Base-by-base conservation (phyloP, 176 grass and related monocot species). In the Cenchrus fungigraminus region DNA sequence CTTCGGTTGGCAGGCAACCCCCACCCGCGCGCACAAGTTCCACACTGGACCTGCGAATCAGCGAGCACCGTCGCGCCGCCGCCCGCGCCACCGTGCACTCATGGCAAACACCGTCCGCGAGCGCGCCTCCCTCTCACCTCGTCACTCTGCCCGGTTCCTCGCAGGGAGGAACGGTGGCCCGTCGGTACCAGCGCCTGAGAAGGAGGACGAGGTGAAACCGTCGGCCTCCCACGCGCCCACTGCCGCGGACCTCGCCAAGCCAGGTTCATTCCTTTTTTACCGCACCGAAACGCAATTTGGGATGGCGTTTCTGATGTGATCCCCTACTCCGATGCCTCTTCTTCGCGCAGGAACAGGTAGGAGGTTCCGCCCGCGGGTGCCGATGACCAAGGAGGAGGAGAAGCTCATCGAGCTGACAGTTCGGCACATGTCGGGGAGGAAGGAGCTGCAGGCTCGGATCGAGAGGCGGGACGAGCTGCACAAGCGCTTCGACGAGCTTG, bases 311-410 rank as follows among this genome's bases (percentile, higher is more conserved):
- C 12, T 53, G 47, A 73, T 9, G 22, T 25, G 22, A 25, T 25
- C 47, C 49, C 47, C 12, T 31, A 12, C 71, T 52, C 71, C n/a
- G 25, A 9, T 73, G 70, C 6, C 51, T 59, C 16, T 14, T 34
- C 56, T 12, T 31, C 20, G 58, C 12, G 62, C 28, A 66, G 77
- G 63, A 8, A 79, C 34, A 34, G 34, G 34, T 1, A 34, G 32
- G 77, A 8, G 16, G 22, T 50, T 31, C 78, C 25, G 14, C 45
- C 15, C 71, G 22, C 46, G n/a, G 12, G 80, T 72, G 14, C 37
- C 40, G 14, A 82, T 72, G 80, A 72, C 80, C 14, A 69, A 82
- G 1, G 80, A 82, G 67, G 19, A 56, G 80, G 68, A 32, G 2
- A 60, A 29, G 80, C 22, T 71, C 40, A 19, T 11, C 4, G 37